Evolutionary conservation across 2,329 filamentous ascomycete species (phyloP).

Genomic region (Zopfia rhizophila): DNA sequence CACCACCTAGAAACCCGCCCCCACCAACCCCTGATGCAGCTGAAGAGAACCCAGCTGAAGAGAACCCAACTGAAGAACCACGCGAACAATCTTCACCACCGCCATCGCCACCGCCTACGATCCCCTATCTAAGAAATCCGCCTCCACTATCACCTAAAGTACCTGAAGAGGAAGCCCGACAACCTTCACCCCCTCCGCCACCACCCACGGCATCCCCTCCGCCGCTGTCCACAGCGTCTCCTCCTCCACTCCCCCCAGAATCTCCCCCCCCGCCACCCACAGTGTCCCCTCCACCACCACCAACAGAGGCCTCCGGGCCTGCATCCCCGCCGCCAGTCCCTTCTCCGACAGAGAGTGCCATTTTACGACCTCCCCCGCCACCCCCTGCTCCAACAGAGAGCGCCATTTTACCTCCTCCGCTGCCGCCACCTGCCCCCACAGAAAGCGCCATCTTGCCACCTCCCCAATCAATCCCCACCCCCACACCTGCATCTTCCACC

Average conservation of each 20-base stretch:
- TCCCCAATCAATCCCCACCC: conserved; percentile 22
- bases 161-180: no score
- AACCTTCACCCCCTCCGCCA: conserved; percentile 4
- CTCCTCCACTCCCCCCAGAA: not conserved
- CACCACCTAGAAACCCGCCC: conserved; percentile 40
- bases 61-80: conserved; percentile 1
- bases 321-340: conserved; percentile 22
- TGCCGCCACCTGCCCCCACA: not conserved
- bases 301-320: conserved; percentile 2
- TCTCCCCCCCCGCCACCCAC: not conserved
- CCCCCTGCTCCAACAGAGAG: conserved; percentile 9
- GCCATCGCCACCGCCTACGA: conserved; percentile 20
- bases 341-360: conserved; percentile 33
- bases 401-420: conserved; percentile 2
- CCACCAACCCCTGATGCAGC: conserved; percentile 31
- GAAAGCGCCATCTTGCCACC: conserved; percentile 11
- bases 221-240: not conserved
- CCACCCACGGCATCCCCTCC: conserved; percentile 12
- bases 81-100: conserved; percentile 26
- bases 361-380: conserved; percentile 8
- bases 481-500: conserved; percentile 10
- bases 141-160: conserved; percentile 10
- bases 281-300: conserved; percentile 9
- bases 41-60: conserved; percentile 23
- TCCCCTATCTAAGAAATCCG: conserved; percentile 20